A percentile compares a stretch with the other conserved stretches of the same genome.
These are phyloP conservation scores for Paecilomyces niveus DNA, from an alignment of 2,329 filamentous ascomycete species.

Conservation along the genomic window DNA sequence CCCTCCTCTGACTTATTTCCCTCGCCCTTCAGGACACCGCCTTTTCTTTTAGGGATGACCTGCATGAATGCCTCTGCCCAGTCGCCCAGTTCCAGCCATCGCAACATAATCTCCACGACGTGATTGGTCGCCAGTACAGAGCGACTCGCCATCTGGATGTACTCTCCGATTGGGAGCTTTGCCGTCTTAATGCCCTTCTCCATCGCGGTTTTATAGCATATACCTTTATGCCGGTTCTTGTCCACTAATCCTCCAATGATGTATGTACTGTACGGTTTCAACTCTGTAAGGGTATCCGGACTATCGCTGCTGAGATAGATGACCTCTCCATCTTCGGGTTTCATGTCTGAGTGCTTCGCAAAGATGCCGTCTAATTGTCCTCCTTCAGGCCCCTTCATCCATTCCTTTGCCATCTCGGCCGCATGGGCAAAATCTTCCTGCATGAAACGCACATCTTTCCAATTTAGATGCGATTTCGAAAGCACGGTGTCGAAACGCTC, in stretches of 20 bases:
- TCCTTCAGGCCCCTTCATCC: constrained; percentile 55
- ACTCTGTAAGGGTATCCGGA: constrained; percentile 69
- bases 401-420: constrained; percentile 56
- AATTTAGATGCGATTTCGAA: constrained; percentile 62
- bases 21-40: constrained; percentile 55
- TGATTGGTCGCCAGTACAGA: constrained; percentile 90
- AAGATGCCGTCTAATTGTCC: constrained; percentile 57
- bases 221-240: constrained; percentile 89
- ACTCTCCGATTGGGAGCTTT: constrained; percentile 90
- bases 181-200: constrained; percentile 76
- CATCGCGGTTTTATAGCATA: constrained; percentile 78
- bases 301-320: constrained; percentile 91
- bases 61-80: constrained; percentile 86
- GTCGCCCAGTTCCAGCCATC: constrained; percentile 82
- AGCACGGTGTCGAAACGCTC: constrained; percentile 74
- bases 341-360: constrained; percentile 29
- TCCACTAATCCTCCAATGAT: constrained; percentile 93
- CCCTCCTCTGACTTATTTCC: constrained; percentile 5
- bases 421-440: constrained; percentile 68
- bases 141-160: constrained; percentile 81
- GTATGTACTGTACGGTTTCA: constrained; percentile 85
- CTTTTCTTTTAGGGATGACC: constrained; percentile 87
- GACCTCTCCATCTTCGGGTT: constrained; percentile 49
- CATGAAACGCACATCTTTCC: constrained; percentile 70
- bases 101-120: constrained; percentile 92